phyloP scores from a whole-genome alignment of 805 yeast genomes.

The Barnettozyma sp. region DNA sequence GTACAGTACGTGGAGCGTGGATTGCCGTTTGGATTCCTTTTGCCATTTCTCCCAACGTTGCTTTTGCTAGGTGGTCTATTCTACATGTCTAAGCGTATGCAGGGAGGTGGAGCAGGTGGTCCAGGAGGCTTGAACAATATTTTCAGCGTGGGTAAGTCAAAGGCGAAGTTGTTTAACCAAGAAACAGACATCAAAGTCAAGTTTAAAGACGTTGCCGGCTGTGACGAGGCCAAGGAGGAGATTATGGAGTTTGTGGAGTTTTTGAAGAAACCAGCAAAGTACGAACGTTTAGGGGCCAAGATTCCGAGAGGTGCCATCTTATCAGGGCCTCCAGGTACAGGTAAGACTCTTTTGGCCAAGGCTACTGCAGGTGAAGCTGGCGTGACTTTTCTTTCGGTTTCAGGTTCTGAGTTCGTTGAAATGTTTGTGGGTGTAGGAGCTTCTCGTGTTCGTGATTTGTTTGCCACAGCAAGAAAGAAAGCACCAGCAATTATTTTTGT shows the following conservation, averaged over 20 bases:
- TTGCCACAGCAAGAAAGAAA: constrained; percentile 80
- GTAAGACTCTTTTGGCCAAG: constrained; percentile 86
- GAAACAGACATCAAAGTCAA: constrained; percentile 76
- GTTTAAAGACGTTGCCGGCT: constrained; percentile 90
- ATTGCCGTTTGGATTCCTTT: constrained; percentile 51
- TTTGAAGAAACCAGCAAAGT: constrained; percentile 75
- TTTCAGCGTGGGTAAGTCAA: constrained; percentile 71
- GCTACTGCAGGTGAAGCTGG: constrained; percentile 98
- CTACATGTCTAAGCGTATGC: constrained; percentile 38
- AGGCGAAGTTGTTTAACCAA: constrained; percentile 75
- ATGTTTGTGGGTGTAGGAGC: constrained; percentile 98
- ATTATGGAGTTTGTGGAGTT: constrained; percentile 93
- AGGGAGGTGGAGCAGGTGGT: constrained; percentile 38
- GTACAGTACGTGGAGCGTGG: constrained; percentile 67
- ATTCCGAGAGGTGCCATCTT: constrained; percentile 93
- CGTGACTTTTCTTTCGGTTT: constrained; percentile 85
- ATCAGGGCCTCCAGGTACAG: constrained; percentile 96
- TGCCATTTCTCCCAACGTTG: constrained; percentile 76
- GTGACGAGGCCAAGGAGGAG: constrained; percentile 91
- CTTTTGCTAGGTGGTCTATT: constrained; percentile 68
- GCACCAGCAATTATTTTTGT: constrained; percentile 89
- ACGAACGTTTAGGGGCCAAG: constrained; percentile 85
- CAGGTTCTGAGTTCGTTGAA: constrained; percentile 94
- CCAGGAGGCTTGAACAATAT: constrained; percentile 59
- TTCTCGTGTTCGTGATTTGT: constrained; percentile 85